phyloP scores from a whole-genome alignment of 2,329 filamentous ascomycete genomes.

The Botrytis hyacinthi region DNA sequence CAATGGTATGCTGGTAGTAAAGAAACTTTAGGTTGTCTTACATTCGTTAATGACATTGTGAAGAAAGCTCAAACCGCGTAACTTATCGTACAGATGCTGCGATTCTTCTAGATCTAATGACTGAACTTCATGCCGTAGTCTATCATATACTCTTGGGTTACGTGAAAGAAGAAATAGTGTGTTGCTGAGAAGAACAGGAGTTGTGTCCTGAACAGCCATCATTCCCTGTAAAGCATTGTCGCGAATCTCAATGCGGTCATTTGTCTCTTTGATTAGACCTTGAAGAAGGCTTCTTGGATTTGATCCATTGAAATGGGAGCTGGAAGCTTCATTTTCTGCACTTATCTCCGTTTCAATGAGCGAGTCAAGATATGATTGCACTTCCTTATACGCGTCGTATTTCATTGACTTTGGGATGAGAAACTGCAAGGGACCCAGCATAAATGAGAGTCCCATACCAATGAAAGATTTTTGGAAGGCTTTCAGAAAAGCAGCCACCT shows the following conservation, averaged over 20 bases:
- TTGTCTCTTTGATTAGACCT: conserved; percentile 1
- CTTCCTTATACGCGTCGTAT: neutral
- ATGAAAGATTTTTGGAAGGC: conserved; percentile 2
- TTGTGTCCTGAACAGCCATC: conserved; percentile 3
- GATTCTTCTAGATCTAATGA: neutral
- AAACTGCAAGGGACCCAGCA: conserved; percentile 8
- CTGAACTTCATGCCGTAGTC: neutral
- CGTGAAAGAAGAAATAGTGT: conserved; percentile 10
- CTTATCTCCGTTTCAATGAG: conserved; percentile 1
- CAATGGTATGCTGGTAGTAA: neutral
- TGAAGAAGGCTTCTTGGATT: neutral
- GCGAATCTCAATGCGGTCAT: conserved; percentile 10
- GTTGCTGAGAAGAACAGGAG: conserved; percentile 6
- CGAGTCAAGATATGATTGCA: conserved; percentile 8
- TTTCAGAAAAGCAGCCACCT: neutral
- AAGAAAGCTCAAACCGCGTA: neutral
- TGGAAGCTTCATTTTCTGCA: neutral
- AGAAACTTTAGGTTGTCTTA: neutral
- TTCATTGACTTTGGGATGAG: conserved; percentile 3
- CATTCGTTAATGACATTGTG: neutral
- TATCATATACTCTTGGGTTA: neutral
- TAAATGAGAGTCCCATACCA: conserved; percentile 15
- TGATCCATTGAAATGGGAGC: neutral
- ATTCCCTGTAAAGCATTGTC: conserved; percentile 14
- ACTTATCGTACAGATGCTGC: neutral